Conservation (phyloP, 2,329 filamentous ascomycete genomes). For the Lecanicillium sp. region DNA sequence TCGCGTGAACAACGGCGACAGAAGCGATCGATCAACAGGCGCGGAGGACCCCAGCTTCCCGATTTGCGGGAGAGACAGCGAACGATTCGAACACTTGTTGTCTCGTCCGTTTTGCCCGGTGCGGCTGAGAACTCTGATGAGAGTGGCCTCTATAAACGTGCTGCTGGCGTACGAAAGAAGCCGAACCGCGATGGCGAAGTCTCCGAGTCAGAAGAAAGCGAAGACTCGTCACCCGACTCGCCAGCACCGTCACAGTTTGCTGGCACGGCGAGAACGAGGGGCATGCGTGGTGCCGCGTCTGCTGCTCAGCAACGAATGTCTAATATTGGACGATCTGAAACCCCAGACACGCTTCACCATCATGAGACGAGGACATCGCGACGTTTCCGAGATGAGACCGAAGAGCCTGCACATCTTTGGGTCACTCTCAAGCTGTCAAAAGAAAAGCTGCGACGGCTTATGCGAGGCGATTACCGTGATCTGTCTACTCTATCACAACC, state of each 20-base stretch:
- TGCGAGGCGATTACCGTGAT: slow-evolving; percentile 44
- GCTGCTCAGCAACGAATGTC: slow-evolving; percentile 84
- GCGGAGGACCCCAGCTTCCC: slow-evolving; percentile 87
- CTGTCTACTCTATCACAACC: slow-evolving; percentile 26
- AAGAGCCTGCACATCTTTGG: slow-evolving; percentile 60
- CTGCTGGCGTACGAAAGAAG: slow-evolving; percentile 53
- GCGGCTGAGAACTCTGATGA: slow-evolving; percentile 74
- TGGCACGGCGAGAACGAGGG: slow-evolving; percentile 77
- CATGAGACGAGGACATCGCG: slow-evolving; percentile 65
- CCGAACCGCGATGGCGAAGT: slow-evolving; percentile 54
- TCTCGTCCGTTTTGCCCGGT: slow-evolving; percentile 87
- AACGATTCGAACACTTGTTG: slow-evolving; percentile 84
- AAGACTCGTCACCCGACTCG: slow-evolving; percentile 81
- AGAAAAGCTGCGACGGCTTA: slow-evolving; percentile 60
- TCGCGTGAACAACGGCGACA: slow-evolving; percentile 89
- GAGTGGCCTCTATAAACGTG: slow-evolving; percentile 77
- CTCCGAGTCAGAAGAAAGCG: slow-evolving; percentile 86
- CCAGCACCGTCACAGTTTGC: slow-evolving; percentile 65
- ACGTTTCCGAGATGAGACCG: slow-evolving; percentile 67
- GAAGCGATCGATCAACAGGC: slow-evolving; percentile 88
- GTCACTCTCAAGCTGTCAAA: slow-evolving; percentile 68
- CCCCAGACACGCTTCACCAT: slow-evolving; percentile 67
- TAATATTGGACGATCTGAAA: slow-evolving; percentile 74
- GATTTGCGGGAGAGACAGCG: slow-evolving; percentile 92
- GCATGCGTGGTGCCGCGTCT: slow-evolving; percentile 80